Percentiles rank a stretch among this genome's conserved stretches.
Conservation (phyloP, 176 grass and related monocot species). For the Ensete ventricosum region DNA sequence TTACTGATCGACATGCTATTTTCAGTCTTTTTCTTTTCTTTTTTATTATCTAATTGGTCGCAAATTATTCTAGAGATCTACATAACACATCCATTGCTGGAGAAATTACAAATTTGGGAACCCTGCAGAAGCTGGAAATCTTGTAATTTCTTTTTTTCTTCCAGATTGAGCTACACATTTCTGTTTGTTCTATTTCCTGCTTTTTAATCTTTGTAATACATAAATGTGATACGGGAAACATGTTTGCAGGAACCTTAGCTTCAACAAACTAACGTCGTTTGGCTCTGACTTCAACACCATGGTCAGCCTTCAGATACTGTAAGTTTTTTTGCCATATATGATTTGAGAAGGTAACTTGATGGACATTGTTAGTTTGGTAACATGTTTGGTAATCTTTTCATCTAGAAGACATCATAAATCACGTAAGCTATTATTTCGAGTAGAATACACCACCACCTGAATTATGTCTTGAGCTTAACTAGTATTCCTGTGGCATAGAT, state of each 20-base stretch:
- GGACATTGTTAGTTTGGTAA: too few species aligned
- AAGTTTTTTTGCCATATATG: background rate
- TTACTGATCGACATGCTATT: background rate
- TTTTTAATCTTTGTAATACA: background rate
- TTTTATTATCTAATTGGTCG: background rate
- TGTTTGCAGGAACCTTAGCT: constrained; percentile 30
- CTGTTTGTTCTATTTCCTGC: background rate
- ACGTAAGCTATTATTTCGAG: too few species aligned
- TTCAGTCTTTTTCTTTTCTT: constrained; percentile 13
- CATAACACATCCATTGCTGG: constrained; percentile 34
- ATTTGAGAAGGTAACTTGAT: too few species aligned
- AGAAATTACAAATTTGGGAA: constrained; percentile 31
- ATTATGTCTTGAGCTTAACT: too few species aligned
- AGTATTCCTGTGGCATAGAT: too few species aligned
- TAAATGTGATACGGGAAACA: background rate
- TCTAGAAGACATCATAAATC: too few species aligned
- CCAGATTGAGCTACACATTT: background rate
- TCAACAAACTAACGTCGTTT: constrained; percentile 34
- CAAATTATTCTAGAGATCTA: constrained; percentile 24
- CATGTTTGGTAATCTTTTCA: too few species aligned
- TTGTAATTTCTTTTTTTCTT: constrained; percentile 19
- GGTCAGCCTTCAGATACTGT: constrained; percentile 34
- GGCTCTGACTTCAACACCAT: constrained; percentile 25
- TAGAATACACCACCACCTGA: too few species aligned
- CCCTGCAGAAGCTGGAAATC: constrained; percentile 27